Percentiles rank a stretch among this genome's conserved stretches.
Conservation (phyloP, 257 asterid genomes). For the Scutellaria galericulata region DNA sequence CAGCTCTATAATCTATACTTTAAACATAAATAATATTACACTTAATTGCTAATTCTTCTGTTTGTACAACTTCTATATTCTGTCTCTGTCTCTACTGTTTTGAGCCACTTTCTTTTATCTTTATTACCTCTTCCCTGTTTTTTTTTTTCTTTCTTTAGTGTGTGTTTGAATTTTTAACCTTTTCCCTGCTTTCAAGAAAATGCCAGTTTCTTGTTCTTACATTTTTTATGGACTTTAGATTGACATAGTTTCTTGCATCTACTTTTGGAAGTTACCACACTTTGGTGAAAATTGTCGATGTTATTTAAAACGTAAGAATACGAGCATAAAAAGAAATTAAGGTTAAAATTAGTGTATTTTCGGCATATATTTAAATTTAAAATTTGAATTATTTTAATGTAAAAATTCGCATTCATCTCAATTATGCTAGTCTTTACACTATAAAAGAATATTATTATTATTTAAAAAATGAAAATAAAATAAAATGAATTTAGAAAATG, state of each 20-base stretch:
- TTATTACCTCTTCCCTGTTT: slow-evolving; percentile 12
- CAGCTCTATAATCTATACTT: slow-evolving; percentile 23
- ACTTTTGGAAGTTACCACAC: slow-evolving; percentile 9
- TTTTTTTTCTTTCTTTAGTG: slow-evolving; percentile 20
- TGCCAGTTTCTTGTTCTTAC: slow-evolving; percentile 2
- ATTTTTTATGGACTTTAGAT: slow-evolving; percentile 2
- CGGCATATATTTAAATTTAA: too few relatives aligned
- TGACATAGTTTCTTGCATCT: background rate
- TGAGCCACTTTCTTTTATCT: slow-evolving; percentile 24
- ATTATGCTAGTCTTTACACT: too few relatives aligned
- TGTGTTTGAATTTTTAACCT: slow-evolving; percentile 2
- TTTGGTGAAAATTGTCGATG: background rate
- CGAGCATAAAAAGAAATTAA: too few relatives aligned
- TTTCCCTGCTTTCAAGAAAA: slow-evolving; percentile 4
- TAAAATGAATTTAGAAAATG: too few relatives aligned
- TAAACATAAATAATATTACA: background rate
- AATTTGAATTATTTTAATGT: too few relatives aligned
- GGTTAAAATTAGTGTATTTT: too few relatives aligned
- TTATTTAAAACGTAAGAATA: background rate
- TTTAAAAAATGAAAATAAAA: too few relatives aligned
- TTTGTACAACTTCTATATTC: slow-evolving; percentile 45
- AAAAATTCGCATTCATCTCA: too few relatives aligned
- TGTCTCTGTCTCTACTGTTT: slow-evolving; percentile 36
- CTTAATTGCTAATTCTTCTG: slow-evolving; percentile 29
- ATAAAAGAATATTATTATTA: too few relatives aligned